Evolutionary conservation across 352 stramenopile species (phyloP), one percentile per base, ranked within the genome.

Genomic region (Phytophthora lateralis): DNA sequence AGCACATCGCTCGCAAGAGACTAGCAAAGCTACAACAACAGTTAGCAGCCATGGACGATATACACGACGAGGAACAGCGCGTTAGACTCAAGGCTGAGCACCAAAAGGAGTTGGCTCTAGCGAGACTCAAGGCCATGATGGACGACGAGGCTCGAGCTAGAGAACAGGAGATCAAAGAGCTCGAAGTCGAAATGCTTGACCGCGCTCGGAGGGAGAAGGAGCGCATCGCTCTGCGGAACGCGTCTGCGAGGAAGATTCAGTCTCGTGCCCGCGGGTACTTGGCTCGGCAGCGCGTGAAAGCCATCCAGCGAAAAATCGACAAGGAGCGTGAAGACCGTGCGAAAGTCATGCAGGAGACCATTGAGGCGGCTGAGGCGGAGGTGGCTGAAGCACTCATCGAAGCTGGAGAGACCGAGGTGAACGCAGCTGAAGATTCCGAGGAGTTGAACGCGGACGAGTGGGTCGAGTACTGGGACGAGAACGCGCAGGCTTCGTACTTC

Each of bases 401-500:
- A 39, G 58, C 35, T 21, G 60, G 50, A 6, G 50, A 78, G n/a
- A 32, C n/a, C 2, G 62, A 32, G 6, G 46, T 47, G 9, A 52
- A 27, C 6, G 59, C 46, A 21, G 56, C 24, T 24, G 63, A 66
- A 10, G 47, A 2, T n/a, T 54, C 27, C 3, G 44, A 55, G 0
- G 53, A 46, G 10, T 38, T 46, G 4, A 78, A 58, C 20, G 52
- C 71, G 6, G 82, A 90, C 6, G 83, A 96, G 42, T 97, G 89
- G 89, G 83, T 95, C 57, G 85, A 97, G 58, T 96, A 95, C 64
- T 96, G 87, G 89, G 89, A 97, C 63, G 89, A 97, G 34, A 96
- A 86, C 44, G 85, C 85, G 2, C 85, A 93, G 34, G 86, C 89
- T 15, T 94, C 80, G 35, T 97, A 97, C 58, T 97, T 89, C 62